A percentile compares a stretch with the other conserved stretches of the same genome.
Conservation (phyloP, 768 basidiomycete species). For the Pleurotus salmoneostramineus region DNA sequence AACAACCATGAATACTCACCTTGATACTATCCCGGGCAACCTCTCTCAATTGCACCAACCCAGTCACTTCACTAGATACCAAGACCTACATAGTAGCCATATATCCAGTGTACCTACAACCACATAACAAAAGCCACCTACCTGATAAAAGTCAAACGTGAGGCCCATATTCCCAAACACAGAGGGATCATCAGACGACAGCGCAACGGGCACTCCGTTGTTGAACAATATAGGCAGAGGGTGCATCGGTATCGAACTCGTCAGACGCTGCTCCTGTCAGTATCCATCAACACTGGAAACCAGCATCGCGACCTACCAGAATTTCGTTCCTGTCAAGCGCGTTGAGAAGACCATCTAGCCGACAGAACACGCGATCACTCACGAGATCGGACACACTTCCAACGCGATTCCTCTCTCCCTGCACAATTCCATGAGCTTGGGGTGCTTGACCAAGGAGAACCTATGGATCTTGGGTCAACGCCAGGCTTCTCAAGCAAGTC, state of each 20-base stretch:
- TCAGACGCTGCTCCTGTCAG: conserved; percentile 46
- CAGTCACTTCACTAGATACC: conserved; percentile 64
- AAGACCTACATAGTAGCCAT: conserved; percentile 39
- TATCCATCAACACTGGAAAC: background rate
- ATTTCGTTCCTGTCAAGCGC: conserved; percentile 58
- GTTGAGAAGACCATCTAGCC: background rate
- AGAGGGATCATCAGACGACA: conserved; percentile 74
- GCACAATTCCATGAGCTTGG: conserved; percentile 65
- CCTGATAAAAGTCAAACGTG: conserved; percentile 78
- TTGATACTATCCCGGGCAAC: conserved; percentile 64
- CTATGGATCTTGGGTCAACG: conserved; percentile 23
- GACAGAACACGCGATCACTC: conserved; percentile 22
- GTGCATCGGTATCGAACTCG: conserved; percentile 79
- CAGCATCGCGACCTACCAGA: conserved; percentile 36
- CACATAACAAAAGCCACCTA: conserved; percentile 16
- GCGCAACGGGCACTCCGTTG: conserved; percentile 66
- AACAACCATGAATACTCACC: conserved; percentile 27
- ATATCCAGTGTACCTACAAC: too few species aligned
- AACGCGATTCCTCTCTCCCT: conserved; percentile 58
- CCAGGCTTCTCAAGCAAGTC: background rate
- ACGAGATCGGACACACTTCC: conserved; percentile 84
- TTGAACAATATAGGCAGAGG: conserved; percentile 70
- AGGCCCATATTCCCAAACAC: conserved; percentile 78
- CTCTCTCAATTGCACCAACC: conserved; percentile 56
- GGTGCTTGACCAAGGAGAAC: conserved; percentile 76